Base-by-base conservation (phyloP, 371 early-diverging fungal species). In the Parasitella parasitica region DNA sequence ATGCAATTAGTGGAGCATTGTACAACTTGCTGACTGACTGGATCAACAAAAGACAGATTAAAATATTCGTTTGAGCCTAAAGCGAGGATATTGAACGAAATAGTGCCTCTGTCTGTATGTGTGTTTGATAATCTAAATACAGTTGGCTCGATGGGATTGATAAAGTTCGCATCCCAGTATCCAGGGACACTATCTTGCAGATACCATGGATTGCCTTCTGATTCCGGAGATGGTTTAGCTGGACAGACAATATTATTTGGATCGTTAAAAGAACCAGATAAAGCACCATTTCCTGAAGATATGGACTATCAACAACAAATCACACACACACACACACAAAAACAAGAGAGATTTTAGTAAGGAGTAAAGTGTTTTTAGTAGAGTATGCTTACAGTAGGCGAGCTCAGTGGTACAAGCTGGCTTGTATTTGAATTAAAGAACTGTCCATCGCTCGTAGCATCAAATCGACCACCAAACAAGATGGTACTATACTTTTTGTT, bases 121-220 rank as follows among this genome's bases (percentile, higher is more conserved):
- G 89, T 72, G 61, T 90, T 90, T 64, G 78, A 82, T 30, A 90
- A 64, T 13, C 89, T 74, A 62, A 90, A 78, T 13, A 86, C 74
- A 4, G 89, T 76, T 2, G 90, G 90, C 7, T 78, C 76, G 8
- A 86, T 59, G 20, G 75, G 51, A 41, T 71, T 61, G 7, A 75
- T 76, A 39, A 90, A 86, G 58, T 78, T 71, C 39, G 78, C 81
- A 27, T 86, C 78, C 82, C 83, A 86, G 63, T 78, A 87, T 7
- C 91, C 91, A n/a, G 89, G 82, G n/a, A 82, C 81, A 54, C 75
- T 72, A 64, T 88, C 84, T 41, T 78, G 81, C 69, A 90, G 65
- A 36, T 88, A 68, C 90, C 90, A 89, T 5, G 71, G 54, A 46
- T 7, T 74, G 59, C 18, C 57, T 37, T 15, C 20, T 9, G 64